phyloP scores from a whole-genome alignment of 805 yeast species.

The Saturnispora sekii region DNA sequence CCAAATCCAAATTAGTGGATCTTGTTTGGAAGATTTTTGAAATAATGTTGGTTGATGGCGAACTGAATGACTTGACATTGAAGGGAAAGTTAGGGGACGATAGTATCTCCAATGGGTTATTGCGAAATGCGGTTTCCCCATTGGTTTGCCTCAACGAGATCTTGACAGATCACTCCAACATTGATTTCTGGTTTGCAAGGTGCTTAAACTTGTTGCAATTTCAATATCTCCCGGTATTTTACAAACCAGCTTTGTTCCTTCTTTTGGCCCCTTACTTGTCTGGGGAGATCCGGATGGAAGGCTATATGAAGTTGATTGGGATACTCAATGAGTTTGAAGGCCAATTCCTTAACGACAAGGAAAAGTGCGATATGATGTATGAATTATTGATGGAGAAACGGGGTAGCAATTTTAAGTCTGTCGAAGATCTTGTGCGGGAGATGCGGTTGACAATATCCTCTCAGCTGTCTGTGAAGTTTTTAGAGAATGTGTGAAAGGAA shows the following conservation, averaged over 20 bases:
- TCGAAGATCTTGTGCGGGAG: constrained; percentile 12
- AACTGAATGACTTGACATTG: constrained; percentile 42
- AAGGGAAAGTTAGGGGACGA: constrained; percentile 15
- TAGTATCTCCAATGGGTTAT: constrained; percentile 35
- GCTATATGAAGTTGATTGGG: constrained; percentile 20
- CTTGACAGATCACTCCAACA: constrained; percentile 26
- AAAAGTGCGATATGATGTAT: constrained; percentile 16
- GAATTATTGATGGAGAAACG: constrained; percentile 16
- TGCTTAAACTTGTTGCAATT: constrained; percentile 36
- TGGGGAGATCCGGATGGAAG: constrained; percentile 15
- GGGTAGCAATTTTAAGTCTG: neutral
- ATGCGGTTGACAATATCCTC: constrained; percentile 20
- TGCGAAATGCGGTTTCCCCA: constrained; percentile 64
- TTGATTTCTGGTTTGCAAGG: constrained; percentile 19
- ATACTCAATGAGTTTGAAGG: constrained; percentile 19
- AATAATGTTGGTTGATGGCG: constrained; percentile 42
- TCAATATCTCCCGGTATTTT: constrained; percentile 43
- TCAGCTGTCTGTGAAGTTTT: constrained; percentile 18
- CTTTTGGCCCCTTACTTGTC: constrained; percentile 36
- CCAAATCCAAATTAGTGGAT: constrained; percentile 39
- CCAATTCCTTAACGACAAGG: constrained; percentile 9
- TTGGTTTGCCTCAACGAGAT: constrained; percentile 53
- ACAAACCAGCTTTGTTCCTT: constrained; percentile 35
- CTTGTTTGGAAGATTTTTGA: constrained; percentile 57
- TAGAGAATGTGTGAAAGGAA: no score